These are phyloP conservation scores for Quercus suber DNA, from an alignment of 306 rosid species.

Conservation along the genomic window DNA sequence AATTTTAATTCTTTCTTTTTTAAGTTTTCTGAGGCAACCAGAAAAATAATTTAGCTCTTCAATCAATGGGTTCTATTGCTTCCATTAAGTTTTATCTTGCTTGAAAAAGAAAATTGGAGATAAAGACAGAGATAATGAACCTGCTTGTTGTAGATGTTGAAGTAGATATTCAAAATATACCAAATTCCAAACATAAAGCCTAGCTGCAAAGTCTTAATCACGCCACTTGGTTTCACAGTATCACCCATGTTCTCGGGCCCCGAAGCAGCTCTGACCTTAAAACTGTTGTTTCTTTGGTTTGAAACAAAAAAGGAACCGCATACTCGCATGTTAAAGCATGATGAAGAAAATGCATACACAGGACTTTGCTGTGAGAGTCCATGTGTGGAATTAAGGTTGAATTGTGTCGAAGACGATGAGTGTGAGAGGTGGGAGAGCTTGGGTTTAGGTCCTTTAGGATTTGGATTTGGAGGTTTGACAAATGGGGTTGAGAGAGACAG, in stretches of 20 bases:
- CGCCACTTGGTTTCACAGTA: constrained; percentile 12
- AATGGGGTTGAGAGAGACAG: constrained; percentile 22
- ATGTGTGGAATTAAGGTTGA: constrained; percentile 3
- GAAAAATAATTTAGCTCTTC: background rate
- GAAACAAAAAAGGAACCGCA: constrained; percentile 27
- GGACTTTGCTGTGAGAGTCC: constrained; percentile 8
- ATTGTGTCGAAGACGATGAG: background rate
- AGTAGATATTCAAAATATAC: constrained; percentile 74
- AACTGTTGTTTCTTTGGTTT: constrained; percentile 16
- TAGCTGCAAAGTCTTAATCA: constrained; percentile 41
- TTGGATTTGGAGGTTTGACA: constrained; percentile 21
- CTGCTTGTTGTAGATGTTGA: constrained; percentile 78
- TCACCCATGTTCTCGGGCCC: constrained; percentile 37
- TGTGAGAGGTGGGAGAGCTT: background rate
- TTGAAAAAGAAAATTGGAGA: background rate
- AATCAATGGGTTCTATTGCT: background rate
- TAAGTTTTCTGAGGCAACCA: background rate
- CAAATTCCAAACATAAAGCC: constrained; percentile 66
- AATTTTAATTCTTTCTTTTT: too few relatives aligned
- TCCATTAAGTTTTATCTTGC: constrained; percentile 1
- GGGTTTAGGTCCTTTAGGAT: background rate
- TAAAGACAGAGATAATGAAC: constrained; percentile 19
- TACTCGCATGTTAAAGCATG: constrained; percentile 2
- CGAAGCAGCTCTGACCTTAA: constrained; percentile 39
- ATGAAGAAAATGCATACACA: constrained; percentile 20